These are phyloP conservation scores for Artomyces pyxidatus DNA, from an alignment of 768 basidiomycete species.

Conservation along the genomic window DNA sequence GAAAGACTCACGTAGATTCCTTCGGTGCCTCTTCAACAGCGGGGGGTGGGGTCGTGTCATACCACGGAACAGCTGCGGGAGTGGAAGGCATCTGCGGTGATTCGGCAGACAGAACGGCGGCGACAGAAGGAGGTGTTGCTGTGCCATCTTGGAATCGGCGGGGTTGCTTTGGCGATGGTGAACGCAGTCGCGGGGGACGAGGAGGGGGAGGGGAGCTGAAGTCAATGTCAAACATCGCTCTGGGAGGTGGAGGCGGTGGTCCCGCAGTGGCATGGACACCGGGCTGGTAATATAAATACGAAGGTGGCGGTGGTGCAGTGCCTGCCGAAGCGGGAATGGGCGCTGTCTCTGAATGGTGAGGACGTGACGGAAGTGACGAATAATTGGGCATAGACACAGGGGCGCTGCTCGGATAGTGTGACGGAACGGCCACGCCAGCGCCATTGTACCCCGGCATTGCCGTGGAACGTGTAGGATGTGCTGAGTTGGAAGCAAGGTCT, in stretches of 20 bases:
- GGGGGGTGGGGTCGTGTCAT: background rate
- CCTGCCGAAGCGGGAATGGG: background rate
- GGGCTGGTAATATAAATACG: slow-evolving; percentile 56
- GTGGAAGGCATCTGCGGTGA: slow-evolving; percentile 7
- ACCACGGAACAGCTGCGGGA: background rate
- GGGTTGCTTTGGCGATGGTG: slow-evolving; percentile 33
- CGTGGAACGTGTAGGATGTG: background rate
- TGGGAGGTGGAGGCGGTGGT: slow-evolving; percentile 64
- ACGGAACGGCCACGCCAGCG: no score
- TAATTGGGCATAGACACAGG: no score
- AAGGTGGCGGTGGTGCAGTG: slow-evolving; percentile 19
- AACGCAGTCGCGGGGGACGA: slow-evolving; percentile 54
- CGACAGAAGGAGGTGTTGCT: slow-evolving; percentile 25
- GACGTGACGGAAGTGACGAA: no score
- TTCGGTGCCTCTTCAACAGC: background rate
- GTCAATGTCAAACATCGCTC: slow-evolving; percentile 38
- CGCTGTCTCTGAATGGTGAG: no score
- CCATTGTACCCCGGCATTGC: no score
- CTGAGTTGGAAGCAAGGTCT: background rate
- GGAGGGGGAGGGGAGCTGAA: slow-evolving; percentile 44
- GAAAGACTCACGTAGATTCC: background rate
- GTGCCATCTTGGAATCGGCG: slow-evolving; percentile 26
- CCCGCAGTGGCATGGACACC: slow-evolving; percentile 65
- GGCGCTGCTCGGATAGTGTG: no score
- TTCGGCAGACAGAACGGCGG: slow-evolving; percentile 35